A percentile compares a stretch with the other conserved stretches of the same genome.
phyloP scores from a whole-genome alignment of 371 early-diverging fungal species.

The Zancudomyces culisetae region DNA sequence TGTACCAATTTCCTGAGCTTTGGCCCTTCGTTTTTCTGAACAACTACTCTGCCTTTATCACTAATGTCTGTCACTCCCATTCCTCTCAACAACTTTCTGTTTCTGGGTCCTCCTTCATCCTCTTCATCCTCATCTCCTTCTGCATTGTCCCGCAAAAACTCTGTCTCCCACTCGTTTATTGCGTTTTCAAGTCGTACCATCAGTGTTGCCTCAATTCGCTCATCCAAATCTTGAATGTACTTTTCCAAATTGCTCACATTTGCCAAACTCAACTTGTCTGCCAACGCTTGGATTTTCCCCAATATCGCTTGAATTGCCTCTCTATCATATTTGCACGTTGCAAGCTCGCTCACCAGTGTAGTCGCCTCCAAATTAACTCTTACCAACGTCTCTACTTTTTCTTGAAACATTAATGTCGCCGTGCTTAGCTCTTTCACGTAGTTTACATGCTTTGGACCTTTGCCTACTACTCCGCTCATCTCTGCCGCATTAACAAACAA shows the following conservation, averaged over 20 bases:
- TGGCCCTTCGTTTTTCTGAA: conserved; percentile 10
- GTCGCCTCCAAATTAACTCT: conserved; percentile 63
- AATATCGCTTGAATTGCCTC: conserved; percentile 47
- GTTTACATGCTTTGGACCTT: conserved; percentile 71
- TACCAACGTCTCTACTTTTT: conserved; percentile 74
- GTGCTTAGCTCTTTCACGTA: conserved; percentile 90
- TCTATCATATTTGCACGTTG: conserved; percentile 51
- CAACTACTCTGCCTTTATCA: not conserved
- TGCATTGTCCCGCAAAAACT: conserved; percentile 28
- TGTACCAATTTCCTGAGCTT: conserved; percentile 51
- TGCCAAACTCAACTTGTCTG: conserved; percentile 84
- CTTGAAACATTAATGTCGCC: conserved; percentile 81
- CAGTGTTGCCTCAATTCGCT: conserved; percentile 63
- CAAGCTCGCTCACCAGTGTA: conserved; percentile 57
- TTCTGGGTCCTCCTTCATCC: conserved; percentile 21
- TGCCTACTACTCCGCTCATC: conserved; percentile 29
- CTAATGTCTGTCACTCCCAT: conserved; percentile 23
- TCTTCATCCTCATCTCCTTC: conserved; percentile 31
- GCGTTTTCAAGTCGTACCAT: conserved; percentile 56
- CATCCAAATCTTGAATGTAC: conserved; percentile 74
- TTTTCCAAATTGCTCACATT: conserved; percentile 76
- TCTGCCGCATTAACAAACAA: conserved; percentile 77
- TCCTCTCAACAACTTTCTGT: conserved; percentile 30
- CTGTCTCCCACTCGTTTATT: conserved; percentile 50
- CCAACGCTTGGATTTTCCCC: conserved; percentile 65